Evolutionary conservation across 176 grass and related monocot species (phyloP).

Genomic region (Microstegium vimineum): DNA sequence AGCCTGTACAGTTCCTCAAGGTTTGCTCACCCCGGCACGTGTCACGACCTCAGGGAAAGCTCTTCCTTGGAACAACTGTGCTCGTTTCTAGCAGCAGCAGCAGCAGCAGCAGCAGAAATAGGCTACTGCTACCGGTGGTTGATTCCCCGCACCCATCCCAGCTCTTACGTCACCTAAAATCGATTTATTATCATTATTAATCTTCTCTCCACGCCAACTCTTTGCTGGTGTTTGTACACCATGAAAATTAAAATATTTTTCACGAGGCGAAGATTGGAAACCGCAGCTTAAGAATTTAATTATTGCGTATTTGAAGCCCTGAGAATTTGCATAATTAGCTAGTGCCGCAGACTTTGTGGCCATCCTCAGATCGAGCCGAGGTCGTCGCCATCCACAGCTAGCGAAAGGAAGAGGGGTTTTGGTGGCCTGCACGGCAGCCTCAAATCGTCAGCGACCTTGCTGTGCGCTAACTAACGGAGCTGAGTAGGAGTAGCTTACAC

Average conservation of each 20-base stretch:
- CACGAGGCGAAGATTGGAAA: background rate
- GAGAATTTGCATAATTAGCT: background rate
- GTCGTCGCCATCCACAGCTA: background rate
- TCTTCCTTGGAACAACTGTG: background rate
- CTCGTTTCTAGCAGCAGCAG: background rate
- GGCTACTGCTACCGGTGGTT: background rate
- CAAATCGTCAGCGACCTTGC: slow-evolving; percentile 9
- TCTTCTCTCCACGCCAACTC: background rate
- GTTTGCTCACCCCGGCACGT: slow-evolving; percentile 24
- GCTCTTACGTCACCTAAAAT: background rate
- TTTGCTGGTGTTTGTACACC: background rate
- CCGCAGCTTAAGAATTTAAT: background rate
- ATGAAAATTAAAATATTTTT: background rate
- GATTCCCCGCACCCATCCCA: background rate
- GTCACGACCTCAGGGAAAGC: background rate
- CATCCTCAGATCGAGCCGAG: background rate
- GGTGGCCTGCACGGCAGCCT: slow-evolving; percentile 8
- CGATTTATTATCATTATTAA: background rate
- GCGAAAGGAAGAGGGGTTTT: background rate
- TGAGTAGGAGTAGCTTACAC: background rate
- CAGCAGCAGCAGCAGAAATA: background rate
- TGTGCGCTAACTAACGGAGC: slow-evolving; percentile 19
- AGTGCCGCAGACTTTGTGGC: background rate
- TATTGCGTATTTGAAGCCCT: background rate
- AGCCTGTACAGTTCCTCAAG: slow-evolving; percentile 24